Evolutionary conservation across 169 alveolate species (phyloP), one percentile per base, ranked within the genome.

Genomic region (Cryptosporidium parvum): DNA sequence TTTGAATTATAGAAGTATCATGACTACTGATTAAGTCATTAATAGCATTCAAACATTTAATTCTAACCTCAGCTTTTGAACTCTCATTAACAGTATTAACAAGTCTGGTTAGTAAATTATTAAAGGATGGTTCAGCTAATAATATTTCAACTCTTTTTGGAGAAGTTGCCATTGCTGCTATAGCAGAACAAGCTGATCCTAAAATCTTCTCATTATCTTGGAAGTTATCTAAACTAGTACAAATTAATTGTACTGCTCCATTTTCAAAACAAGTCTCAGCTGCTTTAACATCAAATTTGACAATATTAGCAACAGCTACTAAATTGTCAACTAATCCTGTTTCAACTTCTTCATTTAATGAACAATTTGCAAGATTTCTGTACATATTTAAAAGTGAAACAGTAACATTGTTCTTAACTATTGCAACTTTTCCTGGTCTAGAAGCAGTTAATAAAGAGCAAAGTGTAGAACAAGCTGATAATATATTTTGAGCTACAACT

Each of bases 81-180:
- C 94, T 94, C 71, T 73, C 91, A 48, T 75, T 91, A 26, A 95
- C 91, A 45, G 95, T 75, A 73, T 93, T 92, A 53, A 93, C 68
- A 45, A 95, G 59, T 70, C 84, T 85, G n/a, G 93, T 72, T 84
- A 95, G 85, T 3, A 93, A 91, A 8, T 91, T 85, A 69, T 91
- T 93, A 72, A 95, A 96, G 67, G 94, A 96, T 18, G 96, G 95
- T 69, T 94, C 94, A 35, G 91, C 93, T 35, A 95, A 91, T 51
- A 96, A 85, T 39, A 91, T 93, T 67, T 93, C 92, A 26, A 95
- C 95, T n/a, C 97, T 93, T 42, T 94, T 95, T 2, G 95, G 96
- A 18, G 96, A 93, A 23, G 96, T 92, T 65, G 97, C 95, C 96
- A 96, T 86, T 23, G 96, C 85, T 7, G 97, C 98, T 51, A 96